Evolutionary conservation across 73 alveolate genomes (phyloP).

Genomic region (Blepharisma stoltei): DNA sequence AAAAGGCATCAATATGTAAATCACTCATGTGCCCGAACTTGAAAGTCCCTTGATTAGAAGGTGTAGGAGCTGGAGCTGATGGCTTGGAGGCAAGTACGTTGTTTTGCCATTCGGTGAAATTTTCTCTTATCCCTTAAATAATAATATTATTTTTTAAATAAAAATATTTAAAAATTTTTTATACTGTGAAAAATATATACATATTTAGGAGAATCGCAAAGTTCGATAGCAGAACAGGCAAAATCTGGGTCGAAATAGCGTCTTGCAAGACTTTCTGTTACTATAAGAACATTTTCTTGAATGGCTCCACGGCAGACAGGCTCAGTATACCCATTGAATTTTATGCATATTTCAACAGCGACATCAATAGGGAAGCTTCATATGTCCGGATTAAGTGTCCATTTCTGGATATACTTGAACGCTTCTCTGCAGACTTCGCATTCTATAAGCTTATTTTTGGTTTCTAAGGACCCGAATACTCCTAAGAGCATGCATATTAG

Average conservation of each 20-base stretch:
- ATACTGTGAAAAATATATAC: too few relatives aligned
- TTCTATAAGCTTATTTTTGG: background rate
- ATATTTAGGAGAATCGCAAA: slow-evolving; percentile 20
- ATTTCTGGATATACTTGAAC: background rate
- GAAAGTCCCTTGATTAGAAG: slow-evolving; percentile 37
- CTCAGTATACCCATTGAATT: background rate
- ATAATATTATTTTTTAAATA: too few relatives aligned
- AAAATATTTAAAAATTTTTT: too few relatives aligned
- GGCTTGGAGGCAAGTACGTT: slow-evolving; percentile 3
- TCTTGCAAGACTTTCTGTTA: background rate
- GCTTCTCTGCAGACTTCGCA: slow-evolving; percentile 3
- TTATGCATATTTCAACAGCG: slow-evolving; percentile 1
- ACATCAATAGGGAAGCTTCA: background rate
- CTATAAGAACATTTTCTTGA: slow-evolving; percentile 1
- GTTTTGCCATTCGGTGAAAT: slow-evolving; percentile 29
- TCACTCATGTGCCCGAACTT: slow-evolving; percentile 78
- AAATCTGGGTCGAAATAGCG: slow-evolving; percentile 12
- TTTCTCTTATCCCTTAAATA: too few relatives aligned
- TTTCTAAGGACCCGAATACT: too few relatives aligned
- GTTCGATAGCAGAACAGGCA: background rate
- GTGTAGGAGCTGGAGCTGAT: slow-evolving; percentile 11
- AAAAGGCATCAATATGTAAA: slow-evolving; percentile 78
- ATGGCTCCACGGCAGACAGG: slow-evolving; percentile 18
- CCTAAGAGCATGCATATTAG: too few relatives aligned
- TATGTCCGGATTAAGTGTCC: background rate